phyloP scores from a whole-genome alignment of 345 rosid species.

The Pelargonium nanum region DNA sequence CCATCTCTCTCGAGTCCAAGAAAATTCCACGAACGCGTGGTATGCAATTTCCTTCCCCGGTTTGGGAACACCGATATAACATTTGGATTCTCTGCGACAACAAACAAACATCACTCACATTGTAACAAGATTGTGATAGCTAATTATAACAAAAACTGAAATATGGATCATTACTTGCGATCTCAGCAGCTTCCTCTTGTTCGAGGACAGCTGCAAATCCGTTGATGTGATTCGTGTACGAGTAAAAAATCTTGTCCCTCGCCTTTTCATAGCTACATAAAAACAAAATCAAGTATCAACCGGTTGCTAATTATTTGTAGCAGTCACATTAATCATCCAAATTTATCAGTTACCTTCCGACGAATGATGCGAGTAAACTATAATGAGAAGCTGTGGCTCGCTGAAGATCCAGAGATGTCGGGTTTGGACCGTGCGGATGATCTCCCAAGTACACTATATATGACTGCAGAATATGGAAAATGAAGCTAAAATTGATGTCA shows the following conservation, averaged over 20 bases:
- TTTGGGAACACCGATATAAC: conserved; percentile 24
- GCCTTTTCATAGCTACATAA: conserved; percentile 37
- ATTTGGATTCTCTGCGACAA: conserved; percentile 19
- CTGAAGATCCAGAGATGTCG: conserved; percentile 11
- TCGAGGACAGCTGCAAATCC: conserved; percentile 59
- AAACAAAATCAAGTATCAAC: background rate
- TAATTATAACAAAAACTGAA: background rate
- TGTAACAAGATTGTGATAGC: background rate
- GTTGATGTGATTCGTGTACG: conserved; percentile 44
- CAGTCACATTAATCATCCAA: background rate
- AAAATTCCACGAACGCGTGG: conserved; percentile 31
- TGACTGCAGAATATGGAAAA: conserved; percentile 8
- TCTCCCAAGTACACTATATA: conserved; percentile 36
- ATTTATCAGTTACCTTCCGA: conserved; percentile 19
- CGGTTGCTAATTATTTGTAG: background rate
- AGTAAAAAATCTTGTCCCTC: conserved; percentile 46
- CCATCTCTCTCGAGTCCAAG: conserved; percentile 20
- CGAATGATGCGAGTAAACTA: conserved; percentile 17
- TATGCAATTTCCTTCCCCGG: conserved; percentile 21
- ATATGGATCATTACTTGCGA: conserved; percentile 31
- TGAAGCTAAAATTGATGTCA: background rate
- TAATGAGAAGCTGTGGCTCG: conserved; percentile 15
- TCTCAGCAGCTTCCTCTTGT: conserved; percentile 42
- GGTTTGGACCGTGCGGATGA: conserved; percentile 16
- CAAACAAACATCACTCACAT: background rate